Conservation (phyloP, 2,329 filamentous ascomycete genomes). For the Phyllosticta citrichinensis region DNA sequence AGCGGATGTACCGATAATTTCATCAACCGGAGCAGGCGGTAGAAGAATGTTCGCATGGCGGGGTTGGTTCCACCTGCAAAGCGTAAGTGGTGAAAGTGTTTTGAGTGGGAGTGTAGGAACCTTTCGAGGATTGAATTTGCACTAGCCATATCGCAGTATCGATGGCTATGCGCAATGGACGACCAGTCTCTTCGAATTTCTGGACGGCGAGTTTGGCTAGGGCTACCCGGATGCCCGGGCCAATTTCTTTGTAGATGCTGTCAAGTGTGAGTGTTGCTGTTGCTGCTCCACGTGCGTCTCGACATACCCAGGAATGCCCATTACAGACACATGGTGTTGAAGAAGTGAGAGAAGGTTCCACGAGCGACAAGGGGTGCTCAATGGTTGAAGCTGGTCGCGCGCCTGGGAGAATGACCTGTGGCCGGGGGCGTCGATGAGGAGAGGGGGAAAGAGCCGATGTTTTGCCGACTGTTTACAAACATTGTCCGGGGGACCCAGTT, state of each 20-base stretch:
- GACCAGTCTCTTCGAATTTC: constrained; percentile 57
- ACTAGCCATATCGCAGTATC: constrained; percentile 98
- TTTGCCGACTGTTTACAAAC: not conserved
- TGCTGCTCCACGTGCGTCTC: not conserved
- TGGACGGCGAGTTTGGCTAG: constrained; percentile 74
- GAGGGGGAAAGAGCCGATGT: not conserved
- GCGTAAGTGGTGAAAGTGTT: not conserved
- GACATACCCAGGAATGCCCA: constrained; percentile 32
- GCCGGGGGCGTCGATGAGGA: not conserved
- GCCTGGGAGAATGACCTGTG: no score
- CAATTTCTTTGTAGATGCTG: constrained; percentile 87
- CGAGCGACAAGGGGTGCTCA: not conserved
- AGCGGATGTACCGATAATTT: constrained; percentile 71
- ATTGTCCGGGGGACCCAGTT: not conserved
- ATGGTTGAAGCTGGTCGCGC: not conserved
- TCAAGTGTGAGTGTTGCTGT: not conserved
- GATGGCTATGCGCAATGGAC: constrained; percentile 77
- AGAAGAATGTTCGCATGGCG: constrained; percentile 84
- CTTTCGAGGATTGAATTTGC: constrained; percentile 75
- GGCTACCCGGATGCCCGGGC: constrained; percentile 66
- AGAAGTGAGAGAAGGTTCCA: not conserved
- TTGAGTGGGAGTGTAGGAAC: constrained; percentile 24
- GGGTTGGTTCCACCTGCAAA: constrained; percentile 69
- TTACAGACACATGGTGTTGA: constrained; percentile 13
- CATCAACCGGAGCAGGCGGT: constrained; percentile 70